Evolutionary conservation across 208 protist species (phyloP).

Genomic region (Crithidia mellificae): DNA sequence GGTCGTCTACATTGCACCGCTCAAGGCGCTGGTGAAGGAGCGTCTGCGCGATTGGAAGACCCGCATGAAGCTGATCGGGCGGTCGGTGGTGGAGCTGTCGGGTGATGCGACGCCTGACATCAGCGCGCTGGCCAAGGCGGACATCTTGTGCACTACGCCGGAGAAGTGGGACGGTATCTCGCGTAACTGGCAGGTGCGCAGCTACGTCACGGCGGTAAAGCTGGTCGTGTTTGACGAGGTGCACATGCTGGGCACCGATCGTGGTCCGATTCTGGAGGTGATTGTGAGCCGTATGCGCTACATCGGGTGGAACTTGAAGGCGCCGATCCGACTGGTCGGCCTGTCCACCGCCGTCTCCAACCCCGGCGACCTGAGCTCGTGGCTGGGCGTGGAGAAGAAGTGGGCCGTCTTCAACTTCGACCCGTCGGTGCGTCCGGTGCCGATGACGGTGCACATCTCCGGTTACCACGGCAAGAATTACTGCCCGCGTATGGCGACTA

Average conservation of each 20-base stretch:
- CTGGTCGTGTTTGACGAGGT: slow-evolving; percentile 99
- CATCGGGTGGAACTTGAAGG: slow-evolving; percentile 94
- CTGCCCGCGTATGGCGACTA: slow-evolving; percentile 99
- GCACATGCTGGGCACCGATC: slow-evolving; percentile 99
- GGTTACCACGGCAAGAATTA: slow-evolving; percentile 98
- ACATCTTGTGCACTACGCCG: slow-evolving; percentile 99
- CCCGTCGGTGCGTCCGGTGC: slow-evolving; percentile 97
- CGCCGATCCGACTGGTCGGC: slow-evolving; percentile 96
- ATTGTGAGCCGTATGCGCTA: slow-evolving; percentile 99
- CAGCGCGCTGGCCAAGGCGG: slow-evolving; percentile 86
- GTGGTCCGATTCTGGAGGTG: slow-evolving; percentile 98
- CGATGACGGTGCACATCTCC: slow-evolving; percentile 96
- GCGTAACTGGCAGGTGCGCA: slow-evolving; percentile 97
- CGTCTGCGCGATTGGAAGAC: slow-evolving; percentile 97
- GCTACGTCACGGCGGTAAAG: slow-evolving; percentile 93
- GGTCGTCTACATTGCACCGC: slow-evolving; percentile 99
- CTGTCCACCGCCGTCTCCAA: slow-evolving; percentile 99
- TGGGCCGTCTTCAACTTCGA: slow-evolving; percentile 99
- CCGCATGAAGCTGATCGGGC: slow-evolving; percentile 92
- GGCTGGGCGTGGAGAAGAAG: slow-evolving; percentile 96
- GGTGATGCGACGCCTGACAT: slow-evolving; percentile 97
- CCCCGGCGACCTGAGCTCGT: slow-evolving; percentile 97
- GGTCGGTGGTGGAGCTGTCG: slow-evolving; percentile 98
- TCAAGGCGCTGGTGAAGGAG: slow-evolving; percentile 99
- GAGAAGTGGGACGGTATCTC: slow-evolving; percentile 99